Evolutionary conservation across 176 grass and related monocot genomes (phyloP).

Genomic region (Triticum aestivum): IWGSC_CS_RefSeq_v2.1 NC_057809.1:613437765-613438264

Average conservation of each 20-base stretch:
- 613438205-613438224: not conserved
- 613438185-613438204: not conserved
- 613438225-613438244: not conserved
- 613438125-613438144: slow-evolving; percentile 29
- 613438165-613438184: not conserved
- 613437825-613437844: not conserved
- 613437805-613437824: not conserved
- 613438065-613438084: slow-evolving; percentile 85
- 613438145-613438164: not conserved
- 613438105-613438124: slow-evolving; percentile 62
- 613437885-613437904: slow-evolving; percentile 76
- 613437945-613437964: slow-evolving; percentile 43
- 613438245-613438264: not conserved
- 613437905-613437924: slow-evolving; percentile 60
- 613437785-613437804: not conserved
- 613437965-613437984: slow-evolving; percentile 11
- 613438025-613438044: slow-evolving; percentile 82
- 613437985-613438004: not conserved
- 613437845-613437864: not conserved
- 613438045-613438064: slow-evolving; percentile 77
- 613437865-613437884: not conserved
- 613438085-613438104: slow-evolving; percentile 77
- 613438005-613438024: slow-evolving; percentile 3
- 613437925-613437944: slow-evolving; percentile 66
- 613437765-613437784: not conserved